phyloP scores from a whole-genome alignment of 1,284 basidiomycete genomes.

The Cryptococcus wingfieldii region DNA sequence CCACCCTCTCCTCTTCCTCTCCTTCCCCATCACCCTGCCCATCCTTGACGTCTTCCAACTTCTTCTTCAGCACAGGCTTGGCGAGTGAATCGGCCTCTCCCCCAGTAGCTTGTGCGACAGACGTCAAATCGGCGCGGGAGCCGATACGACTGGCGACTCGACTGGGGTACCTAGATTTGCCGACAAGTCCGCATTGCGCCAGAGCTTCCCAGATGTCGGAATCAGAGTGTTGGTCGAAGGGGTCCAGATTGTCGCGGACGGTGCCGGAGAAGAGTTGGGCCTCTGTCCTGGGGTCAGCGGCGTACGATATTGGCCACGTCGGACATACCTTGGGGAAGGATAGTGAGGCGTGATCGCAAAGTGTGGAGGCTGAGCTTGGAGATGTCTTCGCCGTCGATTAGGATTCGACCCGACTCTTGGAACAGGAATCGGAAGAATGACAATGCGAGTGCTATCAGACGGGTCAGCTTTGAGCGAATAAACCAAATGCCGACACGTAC shows the following conservation, averaged over 20 bases:
- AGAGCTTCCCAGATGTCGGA: conserved; percentile 54
- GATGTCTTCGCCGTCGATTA: conserved; percentile 53
- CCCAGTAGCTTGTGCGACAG: neutral
- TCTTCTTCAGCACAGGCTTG: conserved; percentile 10
- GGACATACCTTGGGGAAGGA: conserved; percentile 51
- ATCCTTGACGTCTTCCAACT: conserved; percentile 8
- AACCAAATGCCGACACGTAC: conserved; percentile 9
- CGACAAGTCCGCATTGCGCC: conserved; percentile 48
- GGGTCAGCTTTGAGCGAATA: neutral
- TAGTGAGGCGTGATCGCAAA: conserved; percentile 53
- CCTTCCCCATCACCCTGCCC: conserved; percentile 11
- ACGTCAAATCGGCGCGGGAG: conserved; percentile 6
- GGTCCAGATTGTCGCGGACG: conserved; percentile 52
- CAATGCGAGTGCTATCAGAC: conserved; percentile 44
- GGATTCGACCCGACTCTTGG: conserved; percentile 46
- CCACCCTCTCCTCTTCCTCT: conserved; percentile 45
- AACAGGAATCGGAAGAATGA: conserved; percentile 54
- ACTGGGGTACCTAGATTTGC: conserved; percentile 30
- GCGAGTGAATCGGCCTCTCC: neutral
- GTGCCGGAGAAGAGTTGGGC: conserved; percentile 51
- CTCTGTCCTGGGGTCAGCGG: conserved; percentile 28
- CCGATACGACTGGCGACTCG: conserved; percentile 23
- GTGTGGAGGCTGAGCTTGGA: conserved; percentile 50
- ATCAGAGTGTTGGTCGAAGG: conserved; percentile 52
- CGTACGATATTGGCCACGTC: neutral